phyloP scores from a whole-genome alignment of 2,329 filamentous ascomycete genomes.

The Cercospora sojina region DNA sequence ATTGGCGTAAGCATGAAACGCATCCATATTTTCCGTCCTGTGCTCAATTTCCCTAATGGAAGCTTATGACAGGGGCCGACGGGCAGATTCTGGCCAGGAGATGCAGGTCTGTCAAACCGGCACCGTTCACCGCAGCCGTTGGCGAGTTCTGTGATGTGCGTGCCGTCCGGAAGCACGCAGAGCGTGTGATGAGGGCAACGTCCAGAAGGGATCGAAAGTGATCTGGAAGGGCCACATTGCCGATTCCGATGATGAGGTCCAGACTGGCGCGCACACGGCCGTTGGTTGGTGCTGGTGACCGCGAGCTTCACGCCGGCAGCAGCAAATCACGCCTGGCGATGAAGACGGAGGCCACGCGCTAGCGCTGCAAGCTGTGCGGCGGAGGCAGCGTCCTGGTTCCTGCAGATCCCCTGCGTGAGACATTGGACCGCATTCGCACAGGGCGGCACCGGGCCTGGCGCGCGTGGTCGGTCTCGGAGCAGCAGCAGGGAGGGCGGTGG shows the following conservation, averaged over 20 bases:
- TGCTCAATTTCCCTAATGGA: not conserved
- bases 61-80: not conserved
- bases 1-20: not conserved
- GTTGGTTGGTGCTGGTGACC: not conserved
- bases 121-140: not conserved
- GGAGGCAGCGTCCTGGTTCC: not conserved
- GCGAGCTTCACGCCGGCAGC: not conserved
- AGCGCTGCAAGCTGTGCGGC: not conserved
- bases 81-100: not conserved
- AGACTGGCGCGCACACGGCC: not conserved
- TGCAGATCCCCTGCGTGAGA: not conserved
- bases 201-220: not conserved
- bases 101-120: not conserved
- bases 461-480: not conserved
- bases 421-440: not conserved
- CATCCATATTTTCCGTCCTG: not conserved
- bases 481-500: not conserved
- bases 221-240: not conserved
- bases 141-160: not conserved
- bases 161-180: not conserved
- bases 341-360: not conserved
- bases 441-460: not conserved
- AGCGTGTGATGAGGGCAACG: not conserved
- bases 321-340: not conserved
- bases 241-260: not conserved